These are phyloP conservation scores for Chaetothyriales sp. DNA, from an alignment of 2,329 filamentous ascomycete species.

Conservation along the genomic window DNA sequence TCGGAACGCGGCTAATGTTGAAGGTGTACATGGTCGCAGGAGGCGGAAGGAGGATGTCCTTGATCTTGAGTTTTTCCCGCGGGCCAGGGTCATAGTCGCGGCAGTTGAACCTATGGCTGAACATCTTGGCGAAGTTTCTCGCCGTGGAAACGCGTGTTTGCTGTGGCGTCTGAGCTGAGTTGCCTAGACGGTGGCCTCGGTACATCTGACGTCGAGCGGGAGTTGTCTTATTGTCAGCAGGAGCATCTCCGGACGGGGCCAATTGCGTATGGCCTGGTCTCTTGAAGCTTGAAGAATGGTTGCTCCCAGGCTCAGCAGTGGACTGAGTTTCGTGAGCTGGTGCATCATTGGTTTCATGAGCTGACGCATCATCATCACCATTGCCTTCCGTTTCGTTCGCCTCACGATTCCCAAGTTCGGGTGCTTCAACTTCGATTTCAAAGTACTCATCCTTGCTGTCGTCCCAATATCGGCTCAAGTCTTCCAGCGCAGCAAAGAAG, in stretches of 20 bases:
- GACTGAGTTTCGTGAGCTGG: not conserved
- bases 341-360: slow-evolving; percentile 2
- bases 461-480: slow-evolving; percentile 51
- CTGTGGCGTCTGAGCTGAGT: slow-evolving; percentile 46
- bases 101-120: slow-evolving; percentile 45
- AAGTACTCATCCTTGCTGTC: slow-evolving; percentile 44
- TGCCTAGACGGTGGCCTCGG: slow-evolving; percentile 44
- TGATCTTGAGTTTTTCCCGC: slow-evolving; percentile 31
- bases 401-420: slow-evolving; percentile 4
- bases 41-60: slow-evolving; percentile 29
- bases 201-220: slow-evolving; percentile 26
- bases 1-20: slow-evolving; percentile 39
- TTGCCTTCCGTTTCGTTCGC: slow-evolving; percentile 4
- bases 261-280: not conserved
- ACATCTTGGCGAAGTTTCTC: slow-evolving; percentile 43
- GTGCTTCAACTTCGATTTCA: slow-evolving; percentile 23
- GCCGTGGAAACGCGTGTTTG: slow-evolving; percentile 43
- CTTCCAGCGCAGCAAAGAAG: slow-evolving; percentile 47
- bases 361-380: not conserved
- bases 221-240: not conserved
- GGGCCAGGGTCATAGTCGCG: slow-evolving; percentile 35
- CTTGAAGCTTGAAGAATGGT: not conserved
- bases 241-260: not conserved
- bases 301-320: not conserved
- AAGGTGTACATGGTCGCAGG: slow-evolving; percentile 45